phyloP scores from a whole-genome alignment of 495 filamentous ascomycete species.

The Neurospora sp. region DNA sequence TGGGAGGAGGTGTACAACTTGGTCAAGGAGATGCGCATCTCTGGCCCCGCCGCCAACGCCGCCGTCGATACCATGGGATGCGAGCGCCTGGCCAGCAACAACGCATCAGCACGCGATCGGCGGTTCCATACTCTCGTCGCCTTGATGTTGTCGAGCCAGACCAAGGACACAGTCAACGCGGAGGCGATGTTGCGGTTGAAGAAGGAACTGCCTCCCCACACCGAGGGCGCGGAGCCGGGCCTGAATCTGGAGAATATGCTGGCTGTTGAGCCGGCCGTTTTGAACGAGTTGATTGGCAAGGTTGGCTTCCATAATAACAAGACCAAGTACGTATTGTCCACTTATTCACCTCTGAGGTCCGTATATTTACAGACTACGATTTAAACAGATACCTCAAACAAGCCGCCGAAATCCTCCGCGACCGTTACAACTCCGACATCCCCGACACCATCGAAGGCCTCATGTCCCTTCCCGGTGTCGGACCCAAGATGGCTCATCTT shows the following conservation, averaged over 20 bases:
- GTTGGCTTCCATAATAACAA: slow-evolving; percentile 97
- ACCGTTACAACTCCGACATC: slow-evolving; percentile 65
- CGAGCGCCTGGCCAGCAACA: slow-evolving; percentile 56
- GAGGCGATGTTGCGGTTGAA: slow-evolving; percentile 73
- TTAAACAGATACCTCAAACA: slow-evolving; percentile 59
- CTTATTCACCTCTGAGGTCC: neutral
- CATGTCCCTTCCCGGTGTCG: slow-evolving; percentile 77
- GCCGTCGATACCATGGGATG: slow-evolving; percentile 99
- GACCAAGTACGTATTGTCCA: slow-evolving; percentile 42
- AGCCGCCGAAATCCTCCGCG: slow-evolving; percentile 60
- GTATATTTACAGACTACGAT: neutral
- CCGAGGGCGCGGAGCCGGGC: slow-evolving; percentile 25
- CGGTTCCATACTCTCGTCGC: slow-evolving; percentile 87
- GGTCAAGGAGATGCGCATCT: slow-evolving; percentile 68
- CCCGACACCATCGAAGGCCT: slow-evolving; percentile 71
- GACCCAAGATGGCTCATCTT: slow-evolving; percentile 95
- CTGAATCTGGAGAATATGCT: slow-evolving; percentile 75
- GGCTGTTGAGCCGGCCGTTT: slow-evolving; percentile 50
- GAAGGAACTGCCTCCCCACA: slow-evolving; percentile 51
- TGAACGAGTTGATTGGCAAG: slow-evolving; percentile 72
- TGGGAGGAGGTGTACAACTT: slow-evolving; percentile 79
- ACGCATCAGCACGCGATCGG: slow-evolving; percentile 48
- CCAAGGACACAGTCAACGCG: slow-evolving; percentile 89
- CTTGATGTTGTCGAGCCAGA: slow-evolving; percentile 94
- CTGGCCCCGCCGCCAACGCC: slow-evolving; percentile 51